These are phyloP conservation scores for Phytopythium ostracodes DNA, from an alignment of 352 stramenopile species.

Conservation along the genomic window DNA sequence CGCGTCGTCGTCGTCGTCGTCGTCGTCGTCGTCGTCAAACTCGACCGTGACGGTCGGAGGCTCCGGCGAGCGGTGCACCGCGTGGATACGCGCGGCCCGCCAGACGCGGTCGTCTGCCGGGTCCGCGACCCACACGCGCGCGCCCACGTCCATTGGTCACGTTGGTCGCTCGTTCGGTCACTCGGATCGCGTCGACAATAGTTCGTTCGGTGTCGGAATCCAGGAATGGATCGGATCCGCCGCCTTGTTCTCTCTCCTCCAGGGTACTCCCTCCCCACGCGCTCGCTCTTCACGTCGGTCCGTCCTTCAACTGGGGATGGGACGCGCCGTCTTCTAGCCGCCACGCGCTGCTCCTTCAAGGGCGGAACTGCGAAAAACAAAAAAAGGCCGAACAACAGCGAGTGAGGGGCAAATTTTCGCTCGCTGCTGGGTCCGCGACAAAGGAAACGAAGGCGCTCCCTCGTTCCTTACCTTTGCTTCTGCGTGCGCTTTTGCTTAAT, in stretches of 20 bases:
- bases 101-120: conserved; percentile 47
- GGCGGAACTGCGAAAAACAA: background rate
- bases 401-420: background rate
- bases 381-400: background rate
- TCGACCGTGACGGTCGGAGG: conserved; percentile 20
- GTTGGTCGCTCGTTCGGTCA: background rate
- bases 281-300: background rate
- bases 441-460: background rate
- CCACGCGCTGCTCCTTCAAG: background rate
- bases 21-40: conserved; percentile 11
- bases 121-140: conserved; percentile 71
- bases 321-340: background rate
- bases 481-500: background rate
- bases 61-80: background rate
- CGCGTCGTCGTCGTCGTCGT: conserved; percentile 10
- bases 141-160: conserved; percentile 62
- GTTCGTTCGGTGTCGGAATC: background rate
- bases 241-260: background rate
- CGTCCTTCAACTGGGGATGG: background rate
- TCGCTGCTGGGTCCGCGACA: too few relatives aligned
- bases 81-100: conserved; percentile 43
- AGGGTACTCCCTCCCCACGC: background rate
- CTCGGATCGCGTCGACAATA: background rate
- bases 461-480: background rate
- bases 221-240: background rate